Conservation (phyloP, 768 basidiomycete species). For the Floccularia luteovirens region DNA sequence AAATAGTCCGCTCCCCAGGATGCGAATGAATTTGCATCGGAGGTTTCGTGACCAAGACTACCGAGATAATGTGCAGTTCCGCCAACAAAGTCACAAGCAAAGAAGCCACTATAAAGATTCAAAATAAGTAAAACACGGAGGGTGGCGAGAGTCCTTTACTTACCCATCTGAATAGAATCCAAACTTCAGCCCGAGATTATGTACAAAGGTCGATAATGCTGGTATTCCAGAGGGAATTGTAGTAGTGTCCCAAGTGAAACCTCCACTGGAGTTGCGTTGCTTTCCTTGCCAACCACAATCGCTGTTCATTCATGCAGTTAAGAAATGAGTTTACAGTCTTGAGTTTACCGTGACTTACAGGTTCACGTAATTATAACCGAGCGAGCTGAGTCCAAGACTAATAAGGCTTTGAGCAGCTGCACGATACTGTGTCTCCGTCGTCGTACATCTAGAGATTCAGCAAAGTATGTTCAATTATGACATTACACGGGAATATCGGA, state of each 20-base stretch:
- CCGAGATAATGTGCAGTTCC: constrained; percentile 37
- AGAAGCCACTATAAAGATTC: constrained; percentile 24
- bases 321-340: neutral
- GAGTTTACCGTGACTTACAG: constrained; percentile 17
- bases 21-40: constrained; percentile 39
- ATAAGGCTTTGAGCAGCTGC: constrained; percentile 30
- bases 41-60: constrained; percentile 35
- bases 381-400: constrained; percentile 22
- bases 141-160: constrained; percentile 3
- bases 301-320: constrained; percentile 12
- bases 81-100: constrained; percentile 37
- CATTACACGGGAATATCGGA: neutral
- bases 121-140: neutral
- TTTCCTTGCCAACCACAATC: constrained; percentile 47
- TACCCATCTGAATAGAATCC: constrained; percentile 52
- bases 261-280: constrained; percentile 27
- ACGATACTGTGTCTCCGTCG: constrained; percentile 32
- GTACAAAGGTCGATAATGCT: constrained; percentile 27
- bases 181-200: constrained; percentile 46
- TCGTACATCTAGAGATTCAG: constrained; percentile 22
- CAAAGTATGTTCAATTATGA: too few relatives aligned
- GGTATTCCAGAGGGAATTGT: constrained; percentile 30
- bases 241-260: constrained; percentile 35
- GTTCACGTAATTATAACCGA: constrained; percentile 37
- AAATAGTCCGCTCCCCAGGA: constrained; percentile 42